Evolutionary conservation across 805 yeast genomes (phyloP), one percentile per base, ranked within the genome.

Genomic region (Lipomyces kockii): DNA sequence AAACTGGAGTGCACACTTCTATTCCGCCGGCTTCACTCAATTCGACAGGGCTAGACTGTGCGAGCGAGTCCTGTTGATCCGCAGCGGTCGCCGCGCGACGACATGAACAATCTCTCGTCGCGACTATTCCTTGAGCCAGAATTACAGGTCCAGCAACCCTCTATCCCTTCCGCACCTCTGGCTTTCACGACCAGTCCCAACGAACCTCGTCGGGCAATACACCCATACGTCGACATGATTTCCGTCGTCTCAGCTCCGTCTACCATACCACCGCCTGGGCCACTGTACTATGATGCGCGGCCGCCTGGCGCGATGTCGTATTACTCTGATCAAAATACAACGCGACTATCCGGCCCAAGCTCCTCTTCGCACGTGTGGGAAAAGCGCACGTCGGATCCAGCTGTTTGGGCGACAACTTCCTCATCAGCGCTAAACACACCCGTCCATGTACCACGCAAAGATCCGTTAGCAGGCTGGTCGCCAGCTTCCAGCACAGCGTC

Each of bases 361-460:
- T 20, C 39, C 20, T 2, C 27, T 43, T 25, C 56, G 29, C 59
- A n/a, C 32, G 8, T 52, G 32, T 56, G 61, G 65, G 35, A 39
- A 37, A 34, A 39, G 43, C 37, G 61, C 29, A 12, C 65, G 2
- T 57, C 64, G 5, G 64, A 61, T 32, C 64, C 64, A 4, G 61
- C 65, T 4, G 37, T 37, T 17, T 56, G 61, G 61, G 63, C 39
- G 35, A 32, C 58, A 17, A 20, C 63, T 12, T 37, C 52, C 9
- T 11, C 53, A 20, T n/a, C 54, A 58, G 43, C 53, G 17, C 32
- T 43, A 9, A 20, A 12, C 7, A 27, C 60, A 22, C 29, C 49
- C 8, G 12, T 43, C 22, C 3, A 11, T 20, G 35, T 34, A 20
- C 12, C 37, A 7, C 34, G 22, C 7, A 20, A 37, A 17, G 54